These are phyloP conservation scores for Lasiodiplodia theobromae DNA, from an alignment of 2,329 filamentous ascomycete genomes.

Conservation along the genomic window DNA sequence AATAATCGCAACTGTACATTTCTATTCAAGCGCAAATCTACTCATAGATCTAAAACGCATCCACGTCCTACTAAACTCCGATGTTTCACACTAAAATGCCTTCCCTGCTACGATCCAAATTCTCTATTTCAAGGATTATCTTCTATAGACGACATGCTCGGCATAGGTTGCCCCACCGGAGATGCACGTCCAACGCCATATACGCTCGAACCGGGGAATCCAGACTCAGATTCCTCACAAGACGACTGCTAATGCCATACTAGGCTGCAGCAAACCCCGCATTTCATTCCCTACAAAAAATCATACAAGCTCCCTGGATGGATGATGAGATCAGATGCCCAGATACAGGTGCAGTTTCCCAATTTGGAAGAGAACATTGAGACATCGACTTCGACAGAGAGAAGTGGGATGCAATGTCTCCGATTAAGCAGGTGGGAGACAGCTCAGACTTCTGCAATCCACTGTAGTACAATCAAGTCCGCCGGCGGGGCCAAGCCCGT, in stretches of 20 bases:
- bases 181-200: too few relatives aligned
- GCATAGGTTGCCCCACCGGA: too few relatives aligned
- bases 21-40: not conserved
- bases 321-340: not conserved
- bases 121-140: too few relatives aligned
- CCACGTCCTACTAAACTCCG: not conserved
- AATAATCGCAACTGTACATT: not conserved
- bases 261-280: not conserved
- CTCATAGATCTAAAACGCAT: not conserved
- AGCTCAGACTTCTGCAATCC: not conserved
- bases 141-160: too few relatives aligned
- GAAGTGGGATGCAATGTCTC: not conserved
- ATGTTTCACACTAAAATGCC: too few relatives aligned
- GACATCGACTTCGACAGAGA: not conserved
- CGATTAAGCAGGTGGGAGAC: not conserved
- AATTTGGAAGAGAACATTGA: not conserved
- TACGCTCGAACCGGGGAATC: too few relatives aligned
- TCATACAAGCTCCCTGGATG: not conserved
- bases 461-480: not conserved
- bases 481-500: conserved; percentile 3
- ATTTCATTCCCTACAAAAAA: not conserved
- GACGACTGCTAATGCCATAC: not conserved
- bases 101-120: too few relatives aligned
- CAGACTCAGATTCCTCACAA: not conserved
- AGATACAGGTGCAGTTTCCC: not conserved